A percentile compares a stretch with the other conserved stretches of the same genome.
Conservation (phyloP, 768 basidiomycete species). For the Neoboletus subvelutipes region DNA sequence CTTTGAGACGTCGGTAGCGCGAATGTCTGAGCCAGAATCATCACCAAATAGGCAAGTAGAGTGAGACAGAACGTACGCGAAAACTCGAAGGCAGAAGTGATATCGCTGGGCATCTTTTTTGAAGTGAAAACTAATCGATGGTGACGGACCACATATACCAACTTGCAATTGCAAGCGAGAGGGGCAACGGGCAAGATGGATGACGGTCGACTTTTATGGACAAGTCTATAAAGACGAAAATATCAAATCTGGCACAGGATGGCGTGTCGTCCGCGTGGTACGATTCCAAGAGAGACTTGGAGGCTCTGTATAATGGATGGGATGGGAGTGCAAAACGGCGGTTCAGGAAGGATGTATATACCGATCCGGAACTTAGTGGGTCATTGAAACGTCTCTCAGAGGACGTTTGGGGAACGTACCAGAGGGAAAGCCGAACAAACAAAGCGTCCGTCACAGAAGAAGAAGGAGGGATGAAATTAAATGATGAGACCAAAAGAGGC, state of each 20-base stretch:
- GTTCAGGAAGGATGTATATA: constrained; percentile 27
- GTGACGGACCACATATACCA: constrained; percentile 21
- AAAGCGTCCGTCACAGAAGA: constrained; percentile 32
- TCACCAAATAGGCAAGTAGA: background rate
- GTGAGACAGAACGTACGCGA: constrained; percentile 20
- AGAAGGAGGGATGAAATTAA: constrained; percentile 30
- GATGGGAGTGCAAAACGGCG: constrained; percentile 19
- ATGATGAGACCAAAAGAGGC: constrained; percentile 31
- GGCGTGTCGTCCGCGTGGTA: constrained; percentile 33
- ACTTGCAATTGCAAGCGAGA: constrained; percentile 27
- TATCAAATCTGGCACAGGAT: constrained; percentile 36
- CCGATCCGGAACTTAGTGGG: constrained; percentile 30
- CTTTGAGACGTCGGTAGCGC: constrained; percentile 22
- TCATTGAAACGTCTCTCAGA: constrained; percentile 25
- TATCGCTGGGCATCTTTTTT: constrained; percentile 18
- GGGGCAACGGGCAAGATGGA: constrained; percentile 35
- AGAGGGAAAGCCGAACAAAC: constrained; percentile 27
- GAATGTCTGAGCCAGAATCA: constrained; percentile 19
- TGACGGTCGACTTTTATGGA: constrained; percentile 26
- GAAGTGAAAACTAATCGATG: constrained; percentile 9
- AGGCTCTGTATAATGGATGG: constrained; percentile 20
- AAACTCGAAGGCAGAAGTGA: constrained; percentile 23
- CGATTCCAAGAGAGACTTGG: constrained; percentile 11
- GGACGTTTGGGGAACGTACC: constrained; percentile 29
- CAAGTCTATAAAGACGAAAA: constrained; percentile 16